Base-by-base conservation (phyloP, 352 stramenopile species). In the Halophytophthora polymorphica region DNA sequence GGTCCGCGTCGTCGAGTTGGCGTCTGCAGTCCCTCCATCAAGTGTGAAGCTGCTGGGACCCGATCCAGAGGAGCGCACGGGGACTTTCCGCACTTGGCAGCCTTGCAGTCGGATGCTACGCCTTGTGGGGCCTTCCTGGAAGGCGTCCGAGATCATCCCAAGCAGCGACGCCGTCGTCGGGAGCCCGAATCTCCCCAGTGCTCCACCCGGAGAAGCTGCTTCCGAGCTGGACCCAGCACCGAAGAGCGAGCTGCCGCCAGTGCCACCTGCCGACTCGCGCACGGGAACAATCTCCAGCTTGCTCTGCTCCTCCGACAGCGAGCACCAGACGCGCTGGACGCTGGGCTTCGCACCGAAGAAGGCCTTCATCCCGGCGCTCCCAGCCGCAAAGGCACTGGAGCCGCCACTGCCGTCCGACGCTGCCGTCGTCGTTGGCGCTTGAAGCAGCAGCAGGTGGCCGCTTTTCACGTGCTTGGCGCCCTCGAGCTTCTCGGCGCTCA, bases 401-500 rank as follows among this genome's bases (percentile, higher is more conserved):
- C 29, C 29, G 22, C 55, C 25, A 12, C 18, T 37, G 23, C 25
- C 31, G 15, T 41, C 50, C 15, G 35, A 31, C 35, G 69, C 40
- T 25, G 31, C 59, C 0, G 56, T 41, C 14, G 58, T 57, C 6
- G 69, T 49, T 14, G 61, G 67, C 5, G 62, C 69, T 31, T 83
- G 70, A 2, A 85, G 37, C n/a, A 88, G 61, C 18, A 68, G 69
- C 39, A 86, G 61, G 31, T 70, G 69, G 1, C 74, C 77, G 6
- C 49, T 66, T 56, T 86, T 86, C 12, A 78, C 23, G 21, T 66
- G 50, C 5, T 70, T 66, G 12, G 53, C 41, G 19, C 64, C 60
- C 3, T 90, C 77, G 8, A 83, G 61, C 33, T 85, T 85, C 58
- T 89, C 80, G n/a, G 83, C 56, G 18, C 46, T 77, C 14, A 88